Percentiles rank a stretch among this genome's conserved stretches.
These are phyloP conservation scores for Aurinia saxatilis DNA, from an alignment of 345 rosid genomes.

Conservation along the genomic window DNA sequence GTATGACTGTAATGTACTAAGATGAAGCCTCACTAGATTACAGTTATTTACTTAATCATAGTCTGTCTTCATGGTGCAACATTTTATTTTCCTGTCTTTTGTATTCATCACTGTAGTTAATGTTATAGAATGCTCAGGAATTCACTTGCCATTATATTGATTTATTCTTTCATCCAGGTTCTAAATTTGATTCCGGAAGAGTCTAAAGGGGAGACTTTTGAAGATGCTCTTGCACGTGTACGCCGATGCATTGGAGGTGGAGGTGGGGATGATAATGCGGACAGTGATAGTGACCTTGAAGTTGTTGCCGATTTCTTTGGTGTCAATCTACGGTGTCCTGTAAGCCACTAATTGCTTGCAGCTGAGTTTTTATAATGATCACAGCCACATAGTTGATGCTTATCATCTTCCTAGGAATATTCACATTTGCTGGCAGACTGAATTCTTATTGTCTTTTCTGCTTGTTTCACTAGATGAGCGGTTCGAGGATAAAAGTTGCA, in stretches of 20 bases:
- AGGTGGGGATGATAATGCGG: conserved; percentile 66
- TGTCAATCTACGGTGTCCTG: conserved; percentile 94
- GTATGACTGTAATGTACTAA: neutral
- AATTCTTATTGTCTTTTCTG: neutral
- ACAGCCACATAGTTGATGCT: neutral
- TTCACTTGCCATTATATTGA: neutral
- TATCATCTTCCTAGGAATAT: neutral
- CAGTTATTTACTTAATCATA: neutral
- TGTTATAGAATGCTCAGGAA: neutral
- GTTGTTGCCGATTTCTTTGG: conserved; percentile 84
- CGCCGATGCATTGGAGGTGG: conserved; percentile 94
- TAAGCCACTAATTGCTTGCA: conserved; percentile 37
- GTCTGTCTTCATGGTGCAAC: neutral
- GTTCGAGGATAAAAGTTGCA: conserved; percentile 93
- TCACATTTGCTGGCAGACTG: neutral
- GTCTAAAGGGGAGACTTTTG: conserved; percentile 73
- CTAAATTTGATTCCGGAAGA: conserved; percentile 78
- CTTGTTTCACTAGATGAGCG: conserved; percentile 66
- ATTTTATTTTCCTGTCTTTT: neutral
- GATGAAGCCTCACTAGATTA: conserved; percentile 1
- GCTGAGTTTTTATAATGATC: neutral
- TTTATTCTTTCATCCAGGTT: conserved; percentile 41
- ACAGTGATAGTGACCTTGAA: conserved; percentile 95
- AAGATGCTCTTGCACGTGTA: conserved; percentile 86
- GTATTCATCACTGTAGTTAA: neutral